Evolutionary conservation across 2,329 filamentous ascomycete species (phyloP).

Genomic region (Fusarium sp.): DNA sequence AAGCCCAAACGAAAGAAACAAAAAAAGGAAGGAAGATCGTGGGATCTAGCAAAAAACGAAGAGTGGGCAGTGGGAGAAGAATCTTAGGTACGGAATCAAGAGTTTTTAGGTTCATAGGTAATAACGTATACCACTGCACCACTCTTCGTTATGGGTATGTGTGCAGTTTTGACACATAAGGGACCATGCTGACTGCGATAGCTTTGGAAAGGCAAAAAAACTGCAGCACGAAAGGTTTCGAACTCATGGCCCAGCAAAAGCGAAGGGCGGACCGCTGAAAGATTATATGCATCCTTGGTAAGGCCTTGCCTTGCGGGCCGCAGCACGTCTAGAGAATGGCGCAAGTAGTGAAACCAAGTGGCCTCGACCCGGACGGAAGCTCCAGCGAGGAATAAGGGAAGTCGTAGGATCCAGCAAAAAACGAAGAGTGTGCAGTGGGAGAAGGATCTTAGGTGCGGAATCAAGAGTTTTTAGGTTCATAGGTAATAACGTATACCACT

Average conservation of each 20-base stretch:
- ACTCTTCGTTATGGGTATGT: not conserved
- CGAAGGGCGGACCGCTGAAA: not conserved
- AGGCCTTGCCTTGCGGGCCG: too few relatives aligned
- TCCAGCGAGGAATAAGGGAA: too few relatives aligned
- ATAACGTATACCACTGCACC: conserved; percentile 9
- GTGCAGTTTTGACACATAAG: not conserved
- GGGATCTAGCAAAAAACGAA: not conserved
- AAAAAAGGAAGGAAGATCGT: too few relatives aligned
- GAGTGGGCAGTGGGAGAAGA: not conserved
- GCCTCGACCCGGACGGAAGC: too few relatives aligned
- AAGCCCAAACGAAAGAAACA: too few relatives aligned
- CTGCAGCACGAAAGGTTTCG: not conserved
- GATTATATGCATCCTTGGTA: too few relatives aligned
- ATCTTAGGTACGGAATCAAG: not conserved
- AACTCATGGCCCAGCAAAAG: not conserved
- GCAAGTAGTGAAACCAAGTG: too few relatives aligned
- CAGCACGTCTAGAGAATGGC: too few relatives aligned
- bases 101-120: conserved; percentile 1
- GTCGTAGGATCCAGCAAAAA: not conserved
- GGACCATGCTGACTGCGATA: not conserved
- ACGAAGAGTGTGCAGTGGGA: not conserved
- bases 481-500: conserved; percentile 5
- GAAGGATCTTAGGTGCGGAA: not conserved
- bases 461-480: not conserved
- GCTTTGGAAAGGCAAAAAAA: not conserved